phyloP scores from a whole-genome alignment of 352 stramenopile genomes.

The Phytophthora fragariae region DNA sequence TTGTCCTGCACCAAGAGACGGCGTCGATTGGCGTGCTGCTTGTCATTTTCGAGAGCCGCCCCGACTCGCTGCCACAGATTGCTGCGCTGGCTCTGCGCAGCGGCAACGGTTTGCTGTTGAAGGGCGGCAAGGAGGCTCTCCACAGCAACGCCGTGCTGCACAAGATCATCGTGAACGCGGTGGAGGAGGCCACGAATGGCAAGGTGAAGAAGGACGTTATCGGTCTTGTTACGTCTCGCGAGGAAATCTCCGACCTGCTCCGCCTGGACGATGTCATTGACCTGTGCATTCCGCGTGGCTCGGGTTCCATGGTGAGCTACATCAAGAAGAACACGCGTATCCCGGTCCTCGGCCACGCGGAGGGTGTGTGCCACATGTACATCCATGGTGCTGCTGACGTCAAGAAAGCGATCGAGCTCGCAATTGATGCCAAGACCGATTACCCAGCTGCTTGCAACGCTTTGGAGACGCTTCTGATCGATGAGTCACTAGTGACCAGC shows the following conservation, averaged over 20 bases:
- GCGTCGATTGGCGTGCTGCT: slow-evolving; percentile 97
- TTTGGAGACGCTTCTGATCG: slow-evolving; percentile 96
- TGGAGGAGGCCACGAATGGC: slow-evolving; percentile 89
- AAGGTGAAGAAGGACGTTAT: slow-evolving; percentile 95
- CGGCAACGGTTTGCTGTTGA: slow-evolving; percentile 97
- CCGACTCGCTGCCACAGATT: slow-evolving; percentile 97
- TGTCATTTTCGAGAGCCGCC: slow-evolving; percentile 98
- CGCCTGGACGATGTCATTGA: slow-evolving; percentile 97
- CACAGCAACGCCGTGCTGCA: slow-evolving; percentile 93
- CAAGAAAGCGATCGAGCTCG: slow-evolving; percentile 87
- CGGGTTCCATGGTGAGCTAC: slow-evolving; percentile 94
- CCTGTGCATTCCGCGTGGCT: slow-evolving; percentile 98
- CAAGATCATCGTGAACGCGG: slow-evolving; percentile 93
- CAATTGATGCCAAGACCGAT: slow-evolving; percentile 98
- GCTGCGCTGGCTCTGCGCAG: slow-evolving; percentile 94
- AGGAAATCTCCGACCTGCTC: slow-evolving; percentile 94
- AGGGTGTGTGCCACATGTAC: slow-evolving; percentile 99
- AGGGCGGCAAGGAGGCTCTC: slow-evolving; percentile 96
- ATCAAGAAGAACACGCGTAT: slow-evolving; percentile 98
- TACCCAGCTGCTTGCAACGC: slow-evolving; percentile 99
- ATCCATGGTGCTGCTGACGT: slow-evolving; percentile 92
- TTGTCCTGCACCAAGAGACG: slow-evolving; percentile 95
- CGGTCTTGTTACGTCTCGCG: slow-evolving; percentile 94
- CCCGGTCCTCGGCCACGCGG: slow-evolving; percentile 97
- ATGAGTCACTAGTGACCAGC: slow-evolving; percentile 87